Evolutionary conservation across 2,329 filamentous ascomycete genomes (phyloP).

Genomic region (Purpureocillium takamizusanense): DNA sequence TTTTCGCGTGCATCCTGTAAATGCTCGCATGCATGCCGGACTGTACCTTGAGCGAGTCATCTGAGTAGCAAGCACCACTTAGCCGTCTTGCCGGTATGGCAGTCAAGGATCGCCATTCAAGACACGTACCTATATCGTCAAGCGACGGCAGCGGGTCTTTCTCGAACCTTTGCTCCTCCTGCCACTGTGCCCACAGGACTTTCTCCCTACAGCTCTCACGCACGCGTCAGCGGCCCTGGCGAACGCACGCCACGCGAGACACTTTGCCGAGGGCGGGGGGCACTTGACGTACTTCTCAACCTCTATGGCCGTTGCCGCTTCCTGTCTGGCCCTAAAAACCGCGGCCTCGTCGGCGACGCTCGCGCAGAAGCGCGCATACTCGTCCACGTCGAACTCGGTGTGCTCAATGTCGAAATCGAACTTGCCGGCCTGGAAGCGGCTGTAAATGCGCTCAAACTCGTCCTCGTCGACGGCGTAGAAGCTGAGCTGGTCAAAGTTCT

Average conservation of each 20-base stretch:
- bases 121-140: slow-evolving; percentile 1
- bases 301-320: slow-evolving; percentile 8
- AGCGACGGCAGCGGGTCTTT: slow-evolving; percentile 3
- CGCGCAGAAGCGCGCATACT: slow-evolving; percentile 6
- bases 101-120: no score
- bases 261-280: background rate
- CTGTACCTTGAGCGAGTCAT: slow-evolving; percentile 19
- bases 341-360: slow-evolving; percentile 8
- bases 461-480: slow-evolving; percentile 19
- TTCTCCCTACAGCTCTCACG: background rate
- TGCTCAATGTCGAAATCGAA: slow-evolving; percentile 14
- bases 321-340: slow-evolving; percentile 5
- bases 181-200: slow-evolving; percentile 20
- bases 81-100: no score
- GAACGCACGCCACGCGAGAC: background rate
- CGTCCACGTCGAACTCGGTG: slow-evolving; percentile 17
- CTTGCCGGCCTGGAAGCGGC: slow-evolving; percentile 16
- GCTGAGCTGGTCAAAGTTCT: slow-evolving; percentile 22
- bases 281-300: slow-evolving; percentile 13
- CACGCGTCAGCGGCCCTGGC: background rate
- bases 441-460: slow-evolving; percentile 16
- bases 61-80: slow-evolving; percentile 1
- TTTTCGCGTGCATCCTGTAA: slow-evolving; percentile 39
- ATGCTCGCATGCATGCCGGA: slow-evolving; percentile 31
- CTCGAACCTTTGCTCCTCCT: slow-evolving; percentile 11